Evolutionary conservation across 2,329 filamentous ascomycete genomes (phyloP).

Genomic region (Atkinsonella hypoxylon): DNA sequence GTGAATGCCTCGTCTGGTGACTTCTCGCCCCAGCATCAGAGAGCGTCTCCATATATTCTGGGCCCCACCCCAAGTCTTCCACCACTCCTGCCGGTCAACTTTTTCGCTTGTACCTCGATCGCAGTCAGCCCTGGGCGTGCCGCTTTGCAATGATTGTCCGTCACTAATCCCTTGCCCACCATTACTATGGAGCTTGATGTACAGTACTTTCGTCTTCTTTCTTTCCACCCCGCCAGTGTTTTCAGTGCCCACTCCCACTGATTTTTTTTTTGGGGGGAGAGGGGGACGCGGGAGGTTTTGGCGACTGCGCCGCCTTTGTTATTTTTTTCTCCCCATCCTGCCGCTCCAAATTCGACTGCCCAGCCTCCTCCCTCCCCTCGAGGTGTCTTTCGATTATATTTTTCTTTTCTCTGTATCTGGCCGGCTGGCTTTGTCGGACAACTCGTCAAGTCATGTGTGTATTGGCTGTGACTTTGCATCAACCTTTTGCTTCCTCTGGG

Average conservation of each 20-base stretch:
- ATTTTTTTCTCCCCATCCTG: constrained; percentile 4
- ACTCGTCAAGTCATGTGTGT: background rate
- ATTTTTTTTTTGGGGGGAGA: too few relatives aligned
- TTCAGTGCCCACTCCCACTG: background rate
- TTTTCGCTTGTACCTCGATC: too few relatives aligned
- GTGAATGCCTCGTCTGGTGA: too few relatives aligned
- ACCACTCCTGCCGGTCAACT: too few relatives aligned
- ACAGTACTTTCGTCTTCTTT: too few relatives aligned
- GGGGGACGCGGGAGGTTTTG: constrained; percentile 4
- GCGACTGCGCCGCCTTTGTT: constrained; percentile 5
- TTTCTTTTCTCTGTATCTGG: background rate
- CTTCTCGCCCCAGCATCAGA: too few relatives aligned
- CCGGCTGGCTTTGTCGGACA: background rate
- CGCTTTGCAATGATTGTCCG: background rate
- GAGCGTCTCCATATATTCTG: too few relatives aligned
- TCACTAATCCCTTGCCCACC: too few relatives aligned
- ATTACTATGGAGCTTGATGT: too few relatives aligned
- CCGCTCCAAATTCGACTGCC: constrained; percentile 3
- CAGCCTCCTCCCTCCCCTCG: constrained; percentile 1
- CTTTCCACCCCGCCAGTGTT: background rate
- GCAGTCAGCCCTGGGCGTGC: background rate
- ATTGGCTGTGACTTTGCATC: background rate
- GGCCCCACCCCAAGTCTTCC: too few relatives aligned
- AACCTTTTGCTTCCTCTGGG: background rate
- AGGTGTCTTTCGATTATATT: background rate